These are phyloP conservation scores for Pseudozyma tsukubaensis DNA, from an alignment of 1,284 basidiomycete genomes.

Conservation along the genomic window DNA sequence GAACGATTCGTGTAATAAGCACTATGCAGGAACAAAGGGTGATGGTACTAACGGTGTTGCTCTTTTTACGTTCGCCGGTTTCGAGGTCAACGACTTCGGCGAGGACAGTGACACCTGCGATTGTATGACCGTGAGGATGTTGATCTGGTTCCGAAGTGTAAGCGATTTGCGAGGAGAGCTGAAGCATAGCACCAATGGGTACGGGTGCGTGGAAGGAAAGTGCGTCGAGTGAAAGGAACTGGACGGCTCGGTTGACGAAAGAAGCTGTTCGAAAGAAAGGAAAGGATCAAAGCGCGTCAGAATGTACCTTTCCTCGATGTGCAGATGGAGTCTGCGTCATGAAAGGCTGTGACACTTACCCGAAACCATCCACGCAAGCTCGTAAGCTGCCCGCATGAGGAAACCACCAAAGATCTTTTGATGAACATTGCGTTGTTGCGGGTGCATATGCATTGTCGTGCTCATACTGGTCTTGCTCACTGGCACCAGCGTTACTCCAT, in stretches of 20 bases:
- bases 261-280: conserved; percentile 16
- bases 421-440: conserved; percentile 61
- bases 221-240: conserved; percentile 68
- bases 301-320: neutral
- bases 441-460: conserved; percentile 65
- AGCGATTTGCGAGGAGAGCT: conserved; percentile 57
- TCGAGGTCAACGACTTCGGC: conserved; percentile 59
- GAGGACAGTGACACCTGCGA: conserved; percentile 56
- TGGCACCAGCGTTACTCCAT: conserved; percentile 55
- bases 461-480: conserved; percentile 52
- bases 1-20: no score
- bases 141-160: conserved; percentile 45
- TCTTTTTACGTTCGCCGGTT: conserved; percentile 47
- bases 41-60: conserved; percentile 50
- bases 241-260: conserved; percentile 65
- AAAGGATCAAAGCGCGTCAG: conserved; percentile 8
- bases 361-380: conserved; percentile 68
- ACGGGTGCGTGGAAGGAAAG: conserved; percentile 63
- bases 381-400: conserved; percentile 67
- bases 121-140: conserved; percentile 17
- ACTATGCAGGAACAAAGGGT: neutral
- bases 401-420: conserved; percentile 60
- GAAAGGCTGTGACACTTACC: conserved; percentile 32
- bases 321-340: no score
- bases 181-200: conserved; percentile 61